phyloP scores from a whole-genome alignment of 345 rosid genomes.

The Linum lewisii region DNA sequence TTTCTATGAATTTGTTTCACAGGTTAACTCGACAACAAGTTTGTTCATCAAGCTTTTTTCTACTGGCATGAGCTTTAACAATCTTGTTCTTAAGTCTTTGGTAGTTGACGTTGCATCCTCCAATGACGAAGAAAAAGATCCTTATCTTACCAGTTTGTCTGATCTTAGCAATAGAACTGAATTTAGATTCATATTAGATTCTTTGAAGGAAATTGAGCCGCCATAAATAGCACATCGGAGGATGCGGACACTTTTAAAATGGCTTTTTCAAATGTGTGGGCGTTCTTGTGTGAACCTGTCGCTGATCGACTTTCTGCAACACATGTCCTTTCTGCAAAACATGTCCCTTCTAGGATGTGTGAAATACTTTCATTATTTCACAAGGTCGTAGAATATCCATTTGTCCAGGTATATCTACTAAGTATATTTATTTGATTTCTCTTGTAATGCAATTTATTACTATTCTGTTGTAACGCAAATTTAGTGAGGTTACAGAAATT shows the following conservation, averaged over 20 bases:
- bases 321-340: slow-evolving; percentile 45
- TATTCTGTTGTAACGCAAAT: slow-evolving; percentile 49
- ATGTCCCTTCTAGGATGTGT: slow-evolving; percentile 31
- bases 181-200: too few relatives aligned
- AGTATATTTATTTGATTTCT: slow-evolving; percentile 7
- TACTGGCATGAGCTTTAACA: slow-evolving; percentile 35
- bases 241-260: slow-evolving; percentile 24
- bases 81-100: slow-evolving; percentile 23
- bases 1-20: slow-evolving; percentile 24
- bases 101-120: slow-evolving; percentile 24
- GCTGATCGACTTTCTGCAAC: slow-evolving; percentile 51
- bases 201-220: slow-evolving; percentile 23
- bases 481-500: slow-evolving; percentile 23
- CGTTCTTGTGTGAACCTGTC: slow-evolving; percentile 73
- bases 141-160: slow-evolving; percentile 29
- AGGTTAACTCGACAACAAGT: slow-evolving; percentile 44
- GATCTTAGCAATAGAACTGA: slow-evolving; percentile 37
- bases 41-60: slow-evolving; percentile 64
- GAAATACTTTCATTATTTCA: slow-evolving; percentile 38
- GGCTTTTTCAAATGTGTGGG: slow-evolving; percentile 44
- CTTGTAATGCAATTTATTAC: slow-evolving; percentile 9
- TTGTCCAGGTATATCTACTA: slow-evolving; percentile 41
- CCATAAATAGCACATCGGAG: slow-evolving; percentile 20
- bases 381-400: too few relatives aligned
- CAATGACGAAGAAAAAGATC: slow-evolving; percentile 26